Percentiles rank a stretch among this genome's conserved stretches.
Conservation (phyloP, 306 rosid species). For the Luffa aegyptiaca region DNA sequence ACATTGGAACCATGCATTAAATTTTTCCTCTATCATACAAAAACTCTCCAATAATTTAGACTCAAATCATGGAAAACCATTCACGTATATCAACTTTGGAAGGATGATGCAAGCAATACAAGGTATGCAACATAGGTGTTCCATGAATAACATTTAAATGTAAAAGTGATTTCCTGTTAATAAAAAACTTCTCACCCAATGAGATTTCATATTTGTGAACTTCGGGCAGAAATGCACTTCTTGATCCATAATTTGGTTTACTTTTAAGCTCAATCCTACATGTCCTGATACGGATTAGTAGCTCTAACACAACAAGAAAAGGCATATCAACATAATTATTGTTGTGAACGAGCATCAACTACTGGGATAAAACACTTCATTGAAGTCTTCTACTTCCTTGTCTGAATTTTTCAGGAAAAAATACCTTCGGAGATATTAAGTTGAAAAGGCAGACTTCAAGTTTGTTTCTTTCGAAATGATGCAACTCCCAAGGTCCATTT, state of each 20-base stretch:
- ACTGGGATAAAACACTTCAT: not conserved
- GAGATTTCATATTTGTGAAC: constrained; percentile 57
- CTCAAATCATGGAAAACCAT: not conserved
- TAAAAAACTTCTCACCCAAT: constrained; percentile 39
- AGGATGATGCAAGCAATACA: not conserved
- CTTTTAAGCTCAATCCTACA: constrained; percentile 29
- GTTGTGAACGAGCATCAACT: not conserved
- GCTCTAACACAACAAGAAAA: constrained; percentile 9
- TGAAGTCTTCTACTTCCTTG: not conserved
- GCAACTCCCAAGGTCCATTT: not conserved
- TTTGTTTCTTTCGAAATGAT: not conserved
- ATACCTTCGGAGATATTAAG: not conserved
- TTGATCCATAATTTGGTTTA: constrained; percentile 47
- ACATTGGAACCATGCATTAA: not conserved
- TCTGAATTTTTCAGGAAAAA: not conserved
- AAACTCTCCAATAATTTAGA: not conserved
- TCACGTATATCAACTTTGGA: not conserved
- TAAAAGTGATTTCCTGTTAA: not conserved
- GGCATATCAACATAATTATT: not conserved
- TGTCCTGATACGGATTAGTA: constrained; percentile 19
- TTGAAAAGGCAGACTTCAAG: not conserved
- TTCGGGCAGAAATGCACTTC: constrained; percentile 37
- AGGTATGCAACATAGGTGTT: not conserved
- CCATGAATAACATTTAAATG: not conserved
- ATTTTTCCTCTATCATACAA: not conserved